Conservation (phyloP, 2,329 filamentous ascomycete genomes). For the Xylariaceae sp. region DNA sequence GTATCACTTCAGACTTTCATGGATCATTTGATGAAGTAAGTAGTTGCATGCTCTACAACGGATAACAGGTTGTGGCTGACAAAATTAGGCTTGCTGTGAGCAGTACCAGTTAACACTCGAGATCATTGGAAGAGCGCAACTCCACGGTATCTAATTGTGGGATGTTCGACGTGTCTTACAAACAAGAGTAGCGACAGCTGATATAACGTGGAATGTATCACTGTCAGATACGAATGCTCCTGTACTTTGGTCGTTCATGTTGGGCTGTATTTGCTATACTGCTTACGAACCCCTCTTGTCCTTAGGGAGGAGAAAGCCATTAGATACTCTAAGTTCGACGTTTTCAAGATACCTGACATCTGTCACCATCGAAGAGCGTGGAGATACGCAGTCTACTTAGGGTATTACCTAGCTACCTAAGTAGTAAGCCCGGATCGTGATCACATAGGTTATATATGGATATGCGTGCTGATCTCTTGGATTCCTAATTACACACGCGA, state of each 20-base stretch:
- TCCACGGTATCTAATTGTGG: background rate
- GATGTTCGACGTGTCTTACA: background rate
- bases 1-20: slow-evolving; percentile 98
- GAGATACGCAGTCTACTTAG: background rate
- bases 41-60: slow-evolving; percentile 21
- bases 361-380: background rate
- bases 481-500: too few species aligned
- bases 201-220: slow-evolving; percentile 5
- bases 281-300: background rate
- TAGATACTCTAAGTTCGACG: too few species aligned
- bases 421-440: background rate
- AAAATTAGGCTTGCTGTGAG: slow-evolving; percentile 53
- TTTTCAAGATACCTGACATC: background rate
- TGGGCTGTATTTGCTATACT: background rate
- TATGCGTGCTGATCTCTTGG: too few species aligned
- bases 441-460: background rate
- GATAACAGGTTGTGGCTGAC: slow-evolving; percentile 1
- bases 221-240: slow-evolving; percentile 10
- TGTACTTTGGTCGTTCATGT: background rate
- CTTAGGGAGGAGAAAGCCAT: background rate
- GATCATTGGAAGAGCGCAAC: background rate
- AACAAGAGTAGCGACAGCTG: slow-evolving; percentile 1
- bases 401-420: too few species aligned
- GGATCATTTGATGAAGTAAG: slow-evolving; percentile 99
- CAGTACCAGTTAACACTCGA: slow-evolving; percentile 50